These are phyloP conservation scores for Penicillium sp. DNA, from an alignment of 2,329 filamentous ascomycete species.

Conservation along the genomic window DNA sequence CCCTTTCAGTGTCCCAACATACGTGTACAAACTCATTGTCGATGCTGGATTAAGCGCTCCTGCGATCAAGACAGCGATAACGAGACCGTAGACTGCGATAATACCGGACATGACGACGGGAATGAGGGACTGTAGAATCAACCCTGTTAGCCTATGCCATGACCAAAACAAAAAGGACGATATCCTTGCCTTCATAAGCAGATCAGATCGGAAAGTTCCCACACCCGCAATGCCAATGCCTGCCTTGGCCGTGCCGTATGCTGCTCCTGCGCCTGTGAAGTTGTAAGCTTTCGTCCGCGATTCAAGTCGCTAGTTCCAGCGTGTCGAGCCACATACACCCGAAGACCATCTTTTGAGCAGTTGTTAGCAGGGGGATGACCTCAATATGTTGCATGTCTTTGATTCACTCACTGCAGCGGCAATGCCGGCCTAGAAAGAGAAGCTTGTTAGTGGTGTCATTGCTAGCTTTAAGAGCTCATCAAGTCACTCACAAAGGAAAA, in stretches of 20 bases:
- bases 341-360: slow-evolving; percentile 46
- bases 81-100: slow-evolving; percentile 94
- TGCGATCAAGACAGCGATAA: slow-evolving; percentile 92
- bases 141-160: slow-evolving; percentile 15
- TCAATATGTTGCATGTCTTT: neutral
- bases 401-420: slow-evolving; percentile 44
- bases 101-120: slow-evolving; percentile 91
- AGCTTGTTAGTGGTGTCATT: slow-evolving; percentile 23
- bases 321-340: slow-evolving; percentile 41
- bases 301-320: slow-evolving; percentile 4
- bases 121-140: slow-evolving; percentile 42
- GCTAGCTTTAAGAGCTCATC: slow-evolving; percentile 3
- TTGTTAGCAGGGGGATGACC: slow-evolving; percentile 21
- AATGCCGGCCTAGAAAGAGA: slow-evolving; percentile 42
- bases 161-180: neutral
- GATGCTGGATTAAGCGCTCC: slow-evolving; percentile 70
- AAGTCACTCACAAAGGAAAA: slow-evolving; percentile 57
- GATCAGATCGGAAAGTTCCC: slow-evolving; percentile 59
- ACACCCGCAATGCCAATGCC: slow-evolving; percentile 64
- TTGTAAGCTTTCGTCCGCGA: slow-evolving; percentile 18
- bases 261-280: slow-evolving; percentile 56
- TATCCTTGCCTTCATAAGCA: slow-evolving; percentile 60
- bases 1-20: slow-evolving; percentile 33
- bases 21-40: slow-evolving; percentile 80
- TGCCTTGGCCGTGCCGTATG: slow-evolving; percentile 64